Conservation (phyloP, 1,284 basidiomycete genomes). For the Hymenochaete sp. region DNA sequence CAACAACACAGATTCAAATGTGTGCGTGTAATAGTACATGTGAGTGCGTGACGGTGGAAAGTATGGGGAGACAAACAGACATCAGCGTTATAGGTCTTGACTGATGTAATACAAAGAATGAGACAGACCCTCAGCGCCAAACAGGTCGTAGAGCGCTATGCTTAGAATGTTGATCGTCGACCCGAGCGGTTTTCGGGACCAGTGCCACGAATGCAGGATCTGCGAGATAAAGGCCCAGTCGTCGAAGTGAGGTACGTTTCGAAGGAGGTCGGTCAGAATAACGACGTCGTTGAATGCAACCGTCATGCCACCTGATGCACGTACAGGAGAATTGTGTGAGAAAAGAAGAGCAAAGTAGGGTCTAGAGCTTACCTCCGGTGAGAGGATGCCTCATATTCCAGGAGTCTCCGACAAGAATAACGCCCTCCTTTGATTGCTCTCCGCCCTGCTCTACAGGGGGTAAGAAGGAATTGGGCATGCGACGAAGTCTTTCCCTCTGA, state of each 20-base stretch:
- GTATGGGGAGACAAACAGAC: not conserved
- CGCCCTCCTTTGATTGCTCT: conserved; percentile 53
- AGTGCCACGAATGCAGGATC: conserved; percentile 70
- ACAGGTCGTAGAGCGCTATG: conserved; percentile 86
- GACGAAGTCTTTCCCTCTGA: conserved; percentile 64
- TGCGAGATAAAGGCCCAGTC: conserved; percentile 59
- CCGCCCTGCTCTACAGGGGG: conserved; percentile 77
- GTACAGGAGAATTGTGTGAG: not conserved
- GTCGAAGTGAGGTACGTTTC: conserved; percentile 37
- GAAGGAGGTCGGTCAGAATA: conserved; percentile 57
- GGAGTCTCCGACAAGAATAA: conserved; percentile 87
- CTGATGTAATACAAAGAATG: conserved; percentile 18
- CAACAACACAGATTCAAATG: conserved; percentile 1
- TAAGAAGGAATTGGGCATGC: conserved; percentile 96
- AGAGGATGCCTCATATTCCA: conserved; percentile 99
- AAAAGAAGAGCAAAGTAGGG: conserved; percentile 1
- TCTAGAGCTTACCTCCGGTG: conserved; percentile 68
- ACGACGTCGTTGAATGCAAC: conserved; percentile 85
- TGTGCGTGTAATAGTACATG: conserved; percentile 5
- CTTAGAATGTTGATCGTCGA: conserved; percentile 87
- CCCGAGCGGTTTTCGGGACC: conserved; percentile 72
- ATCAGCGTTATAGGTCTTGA: conserved; percentile 11
- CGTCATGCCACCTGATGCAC: conserved; percentile 70
- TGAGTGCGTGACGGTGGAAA: not conserved
- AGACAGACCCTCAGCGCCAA: conserved; percentile 77